Base-by-base conservation (phyloP, 768 basidiomycete species). In the Paxillus rubicundulus region DNA sequence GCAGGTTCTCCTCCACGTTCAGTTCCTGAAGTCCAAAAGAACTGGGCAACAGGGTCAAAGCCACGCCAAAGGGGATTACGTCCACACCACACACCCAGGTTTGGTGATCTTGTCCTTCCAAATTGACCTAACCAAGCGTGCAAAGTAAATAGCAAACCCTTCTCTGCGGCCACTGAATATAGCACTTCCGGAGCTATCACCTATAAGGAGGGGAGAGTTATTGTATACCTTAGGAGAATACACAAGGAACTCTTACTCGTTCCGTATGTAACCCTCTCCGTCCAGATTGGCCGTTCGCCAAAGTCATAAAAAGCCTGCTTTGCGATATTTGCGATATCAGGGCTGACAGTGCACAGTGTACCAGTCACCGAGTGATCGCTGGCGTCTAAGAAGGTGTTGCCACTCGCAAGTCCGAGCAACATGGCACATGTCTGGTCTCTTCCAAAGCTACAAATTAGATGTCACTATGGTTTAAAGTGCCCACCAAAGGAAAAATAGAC, bases 361-460 rank as follows among this genome's bases (percentile, higher is more conserved):
- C 80, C 73, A 12, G 70, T 49, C 10, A 71, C 65, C 20, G 77
- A 68, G 46, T 75, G 75, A 45, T 82, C 81, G n/a, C 72, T 71
- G 27, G 74, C 69, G 52, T 88, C 85, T 49, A 93, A 69, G 69
- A 86, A 92, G 1, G 86, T 85, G 67, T 93, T 94, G 33, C 88
- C 89, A 53, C 87, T 81, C 0, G 92, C 90, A 50, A 98, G 78
- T 10, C 86, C 88, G 13, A 96, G 78, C 16, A 92, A 81, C 89
- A 97, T 95, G 5, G 91, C 87, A 61, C 92, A 95, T 3, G 91
- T 88, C 62, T 96, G 90, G 66, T 94, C 90, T 48, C 92, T 82
- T 42, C 94, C 93, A 67, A 89, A 97, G 64, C 94, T 96, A 59
- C 16, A 32, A 14, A 17, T 37, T 53, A 18, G 46, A 43, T 14